Evolutionary conservation across 805 yeast species (phyloP).

Genomic region (Ascoidea rubescens): DNA sequence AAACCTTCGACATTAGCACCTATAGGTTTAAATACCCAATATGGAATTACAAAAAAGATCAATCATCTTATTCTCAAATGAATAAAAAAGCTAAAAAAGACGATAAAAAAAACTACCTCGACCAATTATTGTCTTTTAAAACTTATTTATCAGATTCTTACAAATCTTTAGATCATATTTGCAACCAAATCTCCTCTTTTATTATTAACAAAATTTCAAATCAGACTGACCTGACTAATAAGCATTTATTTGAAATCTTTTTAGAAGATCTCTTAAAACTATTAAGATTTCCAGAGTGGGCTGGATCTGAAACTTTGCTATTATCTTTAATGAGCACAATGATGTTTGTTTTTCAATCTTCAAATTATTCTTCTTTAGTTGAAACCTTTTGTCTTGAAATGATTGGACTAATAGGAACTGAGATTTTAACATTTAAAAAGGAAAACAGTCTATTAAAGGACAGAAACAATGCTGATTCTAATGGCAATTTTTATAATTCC

Average conservation of each 20-base stretch:
- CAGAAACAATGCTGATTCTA: background rate
- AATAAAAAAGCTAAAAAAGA: constrained; percentile 7
- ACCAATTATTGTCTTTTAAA: constrained; percentile 11
- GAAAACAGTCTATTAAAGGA: constrained; percentile 2
- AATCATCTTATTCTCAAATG: constrained; percentile 3
- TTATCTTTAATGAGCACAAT: constrained; percentile 29
- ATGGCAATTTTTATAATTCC: background rate
- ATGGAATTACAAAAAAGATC: constrained; percentile 7
- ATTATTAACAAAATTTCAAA: constrained; percentile 18
- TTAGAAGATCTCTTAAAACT: constrained; percentile 41
- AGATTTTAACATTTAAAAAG: constrained; percentile 25
- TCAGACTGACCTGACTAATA: constrained; percentile 18
- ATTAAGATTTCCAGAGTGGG: constrained; percentile 44
- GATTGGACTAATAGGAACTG: constrained; percentile 46
- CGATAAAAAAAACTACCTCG: constrained; percentile 9
- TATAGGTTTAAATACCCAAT: constrained; percentile 11
- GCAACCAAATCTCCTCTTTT: constrained; percentile 8
- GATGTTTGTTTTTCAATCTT: constrained; percentile 23
- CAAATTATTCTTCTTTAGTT: constrained; percentile 23
- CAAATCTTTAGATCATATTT: constrained; percentile 11
- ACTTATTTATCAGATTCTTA: constrained; percentile 11
- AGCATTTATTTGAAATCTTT: constrained; percentile 33
- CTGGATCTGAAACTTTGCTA: constrained; percentile 40
- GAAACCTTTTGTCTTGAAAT: constrained; percentile 45
- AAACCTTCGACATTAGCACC: constrained; percentile 19